Conservation (phyloP, 768 basidiomycete genomes). For the Hortiboletus campestris region DNA sequence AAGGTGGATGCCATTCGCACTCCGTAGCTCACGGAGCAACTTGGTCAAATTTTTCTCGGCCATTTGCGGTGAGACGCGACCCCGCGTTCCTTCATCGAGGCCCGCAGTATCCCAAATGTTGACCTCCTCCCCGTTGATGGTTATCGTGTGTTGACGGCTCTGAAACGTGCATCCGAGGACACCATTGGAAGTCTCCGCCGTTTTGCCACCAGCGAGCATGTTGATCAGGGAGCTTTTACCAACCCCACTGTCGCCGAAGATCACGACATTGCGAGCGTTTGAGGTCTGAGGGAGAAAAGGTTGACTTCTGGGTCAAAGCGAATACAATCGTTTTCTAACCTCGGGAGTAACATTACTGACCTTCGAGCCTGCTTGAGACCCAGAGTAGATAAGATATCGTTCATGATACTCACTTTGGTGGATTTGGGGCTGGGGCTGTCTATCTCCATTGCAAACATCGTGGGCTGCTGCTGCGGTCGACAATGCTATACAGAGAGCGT, state of each 20-base stretch:
- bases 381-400: neutral
- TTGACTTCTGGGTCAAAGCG: neutral
- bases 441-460: conserved; percentile 10
- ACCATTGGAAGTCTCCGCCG: conserved; percentile 31
- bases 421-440: neutral
- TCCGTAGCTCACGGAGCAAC: conserved; percentile 32
- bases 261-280: conserved; percentile 33
- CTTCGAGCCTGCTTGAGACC: neutral
- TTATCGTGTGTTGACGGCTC: conserved; percentile 21
- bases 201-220: conserved; percentile 33
- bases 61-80: conserved; percentile 23
- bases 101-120: conserved; percentile 36
- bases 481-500: conserved; percentile 2
- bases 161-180: conserved; percentile 38
- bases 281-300: neutral
- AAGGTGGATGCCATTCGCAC: conserved; percentile 30
- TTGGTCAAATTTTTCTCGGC: conserved; percentile 26
- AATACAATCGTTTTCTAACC: conserved; percentile 7
- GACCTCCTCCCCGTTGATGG: conserved; percentile 13
- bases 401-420: conserved; percentile 8
- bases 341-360: neutral
- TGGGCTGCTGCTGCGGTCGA: conserved; percentile 4
- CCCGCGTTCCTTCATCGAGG: conserved; percentile 28
- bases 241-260: conserved; percentile 44
- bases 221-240: conserved; percentile 47